phyloP scores from a whole-genome alignment of 805 yeast species.

The Cyberlindnera sargentensis region DNA sequence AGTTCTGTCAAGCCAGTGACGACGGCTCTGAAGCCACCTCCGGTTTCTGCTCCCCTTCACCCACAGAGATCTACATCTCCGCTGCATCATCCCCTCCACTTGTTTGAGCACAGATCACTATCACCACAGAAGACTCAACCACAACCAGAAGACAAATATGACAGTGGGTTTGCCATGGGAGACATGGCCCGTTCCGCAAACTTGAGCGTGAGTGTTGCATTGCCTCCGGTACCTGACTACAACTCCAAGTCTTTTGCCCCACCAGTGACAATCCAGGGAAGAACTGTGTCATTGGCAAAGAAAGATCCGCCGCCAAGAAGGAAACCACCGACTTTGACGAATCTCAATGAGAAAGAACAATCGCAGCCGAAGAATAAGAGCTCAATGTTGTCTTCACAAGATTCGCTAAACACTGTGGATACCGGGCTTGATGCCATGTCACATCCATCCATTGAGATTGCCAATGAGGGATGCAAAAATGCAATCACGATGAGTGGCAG shows the following conservation, averaged over 20 bases:
- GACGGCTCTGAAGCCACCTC: neutral
- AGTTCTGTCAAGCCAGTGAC: neutral
- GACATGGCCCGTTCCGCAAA: conserved; percentile 10
- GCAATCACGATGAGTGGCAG: too few relatives aligned
- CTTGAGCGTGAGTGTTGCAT: conserved; percentile 7
- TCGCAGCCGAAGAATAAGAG: neutral
- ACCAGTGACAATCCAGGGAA: conserved; percentile 23
- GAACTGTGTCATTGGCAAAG: conserved; percentile 18
- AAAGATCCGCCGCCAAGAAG: conserved; percentile 15
- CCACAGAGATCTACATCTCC: neutral
- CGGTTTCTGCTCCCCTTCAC: neutral
- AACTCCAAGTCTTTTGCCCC: conserved; percentile 19
- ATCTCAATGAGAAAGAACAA: neutral
- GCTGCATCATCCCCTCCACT: neutral
- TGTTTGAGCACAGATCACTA: neutral
- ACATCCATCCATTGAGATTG: neutral
- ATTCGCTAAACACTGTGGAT: neutral
- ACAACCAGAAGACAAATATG: neutral
- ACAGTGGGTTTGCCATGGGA: conserved; percentile 1
- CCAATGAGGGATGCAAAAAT: neutral
- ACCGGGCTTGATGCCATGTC: conserved; percentile 1
- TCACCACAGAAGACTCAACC: neutral
- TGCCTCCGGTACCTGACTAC: conserved; percentile 25
- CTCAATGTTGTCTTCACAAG: neutral
- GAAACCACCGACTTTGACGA: conserved; percentile 14